Conservation (phyloP, 495 filamentous ascomycete genomes). For the Penicillium mononematosum region DNA sequence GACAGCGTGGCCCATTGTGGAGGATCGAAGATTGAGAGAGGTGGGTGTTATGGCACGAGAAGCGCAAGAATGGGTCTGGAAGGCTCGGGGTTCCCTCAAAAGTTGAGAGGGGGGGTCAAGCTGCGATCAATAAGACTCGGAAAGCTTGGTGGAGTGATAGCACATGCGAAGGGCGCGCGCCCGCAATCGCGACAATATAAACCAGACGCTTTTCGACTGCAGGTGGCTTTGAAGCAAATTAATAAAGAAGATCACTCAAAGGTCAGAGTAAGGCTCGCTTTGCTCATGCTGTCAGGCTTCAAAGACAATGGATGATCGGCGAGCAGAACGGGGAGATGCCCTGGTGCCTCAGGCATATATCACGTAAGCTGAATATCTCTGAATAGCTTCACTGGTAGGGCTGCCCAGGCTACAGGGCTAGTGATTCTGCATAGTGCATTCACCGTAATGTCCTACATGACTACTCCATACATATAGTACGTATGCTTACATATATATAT, state of each 20-base stretch:
- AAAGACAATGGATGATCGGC: constrained; percentile 19
- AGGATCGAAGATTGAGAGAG: neutral
- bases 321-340: constrained; percentile 4
- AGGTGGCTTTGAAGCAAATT: neutral
- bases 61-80: neutral
- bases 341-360: constrained; percentile 21
- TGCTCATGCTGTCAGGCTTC: constrained; percentile 11
- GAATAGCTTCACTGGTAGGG: neutral
- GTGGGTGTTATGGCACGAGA: neutral
- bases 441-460: neutral
- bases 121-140: constrained; percentile 6
- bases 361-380: constrained; percentile 10
- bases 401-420: neutral
- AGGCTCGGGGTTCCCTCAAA: neutral
- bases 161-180: constrained; percentile 8
- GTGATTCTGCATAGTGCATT: neutral
- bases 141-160: constrained; percentile 9
- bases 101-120: neutral
- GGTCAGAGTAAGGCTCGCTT: constrained; percentile 4
- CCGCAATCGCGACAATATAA: constrained; percentile 7
- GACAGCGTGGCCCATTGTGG: constrained; percentile 45
- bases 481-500: neutral
- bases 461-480: neutral
- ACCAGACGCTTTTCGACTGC: neutral
- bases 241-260: constrained; percentile 5